Evolutionary conservation across 2,329 filamentous ascomycete species (phyloP).

Genomic region (Aspergillus eucalypticola): DNA sequence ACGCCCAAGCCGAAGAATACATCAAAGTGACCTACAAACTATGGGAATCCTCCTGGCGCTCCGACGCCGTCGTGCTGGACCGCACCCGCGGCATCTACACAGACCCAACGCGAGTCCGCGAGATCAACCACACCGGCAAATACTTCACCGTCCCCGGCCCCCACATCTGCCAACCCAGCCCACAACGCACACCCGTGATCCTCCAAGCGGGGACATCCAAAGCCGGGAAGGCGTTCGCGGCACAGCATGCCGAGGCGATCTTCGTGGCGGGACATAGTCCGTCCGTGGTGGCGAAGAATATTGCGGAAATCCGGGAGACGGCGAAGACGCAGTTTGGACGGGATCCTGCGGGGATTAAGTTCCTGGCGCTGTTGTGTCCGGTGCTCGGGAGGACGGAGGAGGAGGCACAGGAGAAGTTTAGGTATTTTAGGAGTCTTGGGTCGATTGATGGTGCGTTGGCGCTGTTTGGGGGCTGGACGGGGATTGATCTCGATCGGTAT

Average conservation of each 20-base stretch:
- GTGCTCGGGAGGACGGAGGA: constrained; percentile 66
- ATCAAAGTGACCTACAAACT: constrained; percentile 67
- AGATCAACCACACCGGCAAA: constrained; percentile 67
- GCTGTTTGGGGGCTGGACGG: constrained; percentile 74
- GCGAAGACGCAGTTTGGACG: constrained; percentile 57
- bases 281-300: constrained; percentile 60
- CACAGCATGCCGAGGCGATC: constrained; percentile 70
- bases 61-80: constrained; percentile 65
- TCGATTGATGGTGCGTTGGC: constrained; percentile 67
- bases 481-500: constrained; percentile 63
- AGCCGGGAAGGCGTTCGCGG: constrained; percentile 66
- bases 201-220: constrained; percentile 70
- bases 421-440: constrained; percentile 62
- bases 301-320: constrained; percentile 62
- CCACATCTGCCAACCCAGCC: constrained; percentile 65
- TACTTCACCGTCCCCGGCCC: constrained; percentile 66
- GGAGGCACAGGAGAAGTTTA: constrained; percentile 65
- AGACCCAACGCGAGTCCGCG: constrained; percentile 58
- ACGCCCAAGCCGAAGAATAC: constrained; percentile 65
- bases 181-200: constrained; percentile 68
- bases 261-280: constrained; percentile 69
- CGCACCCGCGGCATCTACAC: constrained; percentile 62
- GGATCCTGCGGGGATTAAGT: constrained; percentile 64
- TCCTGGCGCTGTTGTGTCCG: constrained; percentile 66
- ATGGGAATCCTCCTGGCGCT: constrained; percentile 66